phyloP scores from a whole-genome alignment of 805 yeast genomes.

The Zygosaccharomyces bisporus region DNA sequence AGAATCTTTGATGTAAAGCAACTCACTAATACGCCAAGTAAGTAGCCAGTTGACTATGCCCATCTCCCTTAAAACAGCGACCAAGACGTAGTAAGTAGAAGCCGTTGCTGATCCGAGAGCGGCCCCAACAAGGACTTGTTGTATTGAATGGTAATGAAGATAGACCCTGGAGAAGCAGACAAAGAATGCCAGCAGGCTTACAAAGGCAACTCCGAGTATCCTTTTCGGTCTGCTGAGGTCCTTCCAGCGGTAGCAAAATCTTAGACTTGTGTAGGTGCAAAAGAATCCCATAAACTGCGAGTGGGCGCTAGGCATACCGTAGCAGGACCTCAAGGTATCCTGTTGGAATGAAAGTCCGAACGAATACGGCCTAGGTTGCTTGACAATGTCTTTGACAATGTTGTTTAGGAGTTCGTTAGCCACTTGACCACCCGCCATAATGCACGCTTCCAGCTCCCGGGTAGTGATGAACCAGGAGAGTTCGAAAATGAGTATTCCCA shows the following conservation, averaged over 20 bases:
- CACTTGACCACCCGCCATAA: slow-evolving; percentile 83
- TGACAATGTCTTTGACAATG: slow-evolving; percentile 56
- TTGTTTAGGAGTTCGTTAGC: slow-evolving; percentile 70
- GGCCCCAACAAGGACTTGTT: slow-evolving; percentile 74
- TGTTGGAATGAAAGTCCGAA: slow-evolving; percentile 37
- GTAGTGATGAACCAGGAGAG: slow-evolving; percentile 79
- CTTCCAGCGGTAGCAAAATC: slow-evolving; percentile 43
- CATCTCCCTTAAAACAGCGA: slow-evolving; percentile 54
- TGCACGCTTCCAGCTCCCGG: slow-evolving; percentile 79
- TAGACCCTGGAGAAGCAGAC: slow-evolving; percentile 73
- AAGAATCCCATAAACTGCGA: slow-evolving; percentile 93
- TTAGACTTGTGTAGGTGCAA: slow-evolving; percentile 51
- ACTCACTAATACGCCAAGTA: slow-evolving; percentile 49
- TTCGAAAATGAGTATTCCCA: slow-evolving; percentile 70
- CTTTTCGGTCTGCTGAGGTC: slow-evolving; percentile 34
- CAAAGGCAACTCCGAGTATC: slow-evolving; percentile 28
- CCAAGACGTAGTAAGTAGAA: slow-evolving; percentile 49
- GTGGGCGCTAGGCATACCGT: slow-evolving; percentile 98
- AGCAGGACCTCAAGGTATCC: slow-evolving; percentile 51
- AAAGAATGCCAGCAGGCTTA: slow-evolving; percentile 30
- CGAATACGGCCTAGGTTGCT: slow-evolving; percentile 69
- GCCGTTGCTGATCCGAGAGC: slow-evolving; percentile 61
- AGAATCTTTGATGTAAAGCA: slow-evolving; percentile 58
- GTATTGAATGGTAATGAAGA: slow-evolving; percentile 66
- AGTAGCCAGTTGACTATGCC: slow-evolving; percentile 69